These are phyloP conservation scores for Saccharomycopsis babjevae DNA, from an alignment of 805 yeast genomes.

Conservation along the genomic window DNA sequence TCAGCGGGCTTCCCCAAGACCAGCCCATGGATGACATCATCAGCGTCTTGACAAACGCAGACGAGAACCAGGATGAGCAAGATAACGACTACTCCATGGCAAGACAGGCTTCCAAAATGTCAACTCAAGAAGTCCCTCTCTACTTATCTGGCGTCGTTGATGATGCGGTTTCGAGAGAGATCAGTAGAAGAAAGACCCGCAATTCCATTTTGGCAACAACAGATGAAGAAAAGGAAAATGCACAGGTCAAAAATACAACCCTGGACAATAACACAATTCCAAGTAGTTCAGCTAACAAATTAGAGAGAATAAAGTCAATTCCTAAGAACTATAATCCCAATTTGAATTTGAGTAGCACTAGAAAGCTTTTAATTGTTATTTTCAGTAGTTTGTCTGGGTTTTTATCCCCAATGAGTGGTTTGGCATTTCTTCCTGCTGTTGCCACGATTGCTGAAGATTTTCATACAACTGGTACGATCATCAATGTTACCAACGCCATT, in stretches of 20 bases:
- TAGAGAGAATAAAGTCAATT: constrained; percentile 5
- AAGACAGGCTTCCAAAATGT: constrained; percentile 3
- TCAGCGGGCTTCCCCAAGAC: not conserved
- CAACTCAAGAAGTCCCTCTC: constrained; percentile 15
- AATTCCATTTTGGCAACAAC: not conserved
- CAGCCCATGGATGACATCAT: not conserved
- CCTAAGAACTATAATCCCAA: constrained; percentile 17
- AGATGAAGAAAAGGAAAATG: not conserved
- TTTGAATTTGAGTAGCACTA: constrained; percentile 1
- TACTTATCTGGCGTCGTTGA: constrained; percentile 12
- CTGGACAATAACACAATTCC: not conserved
- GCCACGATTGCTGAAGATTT: constrained; percentile 37
- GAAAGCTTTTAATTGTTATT: constrained; percentile 21
- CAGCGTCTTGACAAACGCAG: not conserved
- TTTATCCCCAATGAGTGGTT: constrained; percentile 34
- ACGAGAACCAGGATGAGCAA: constrained; percentile 4
- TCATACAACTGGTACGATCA: constrained; percentile 36
- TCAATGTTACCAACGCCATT: constrained; percentile 41
- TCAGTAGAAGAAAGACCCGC: not conserved
- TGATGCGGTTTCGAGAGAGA: constrained; percentile 15
- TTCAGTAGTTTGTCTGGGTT: constrained; percentile 32
- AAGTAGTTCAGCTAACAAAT: not conserved
- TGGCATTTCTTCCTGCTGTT: constrained; percentile 43
- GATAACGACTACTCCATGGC: not conserved
- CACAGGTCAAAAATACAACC: not conserved